Evolutionary conservation across 345 rosid species (phyloP).

Genomic region (Syzygium jambos): DNA sequence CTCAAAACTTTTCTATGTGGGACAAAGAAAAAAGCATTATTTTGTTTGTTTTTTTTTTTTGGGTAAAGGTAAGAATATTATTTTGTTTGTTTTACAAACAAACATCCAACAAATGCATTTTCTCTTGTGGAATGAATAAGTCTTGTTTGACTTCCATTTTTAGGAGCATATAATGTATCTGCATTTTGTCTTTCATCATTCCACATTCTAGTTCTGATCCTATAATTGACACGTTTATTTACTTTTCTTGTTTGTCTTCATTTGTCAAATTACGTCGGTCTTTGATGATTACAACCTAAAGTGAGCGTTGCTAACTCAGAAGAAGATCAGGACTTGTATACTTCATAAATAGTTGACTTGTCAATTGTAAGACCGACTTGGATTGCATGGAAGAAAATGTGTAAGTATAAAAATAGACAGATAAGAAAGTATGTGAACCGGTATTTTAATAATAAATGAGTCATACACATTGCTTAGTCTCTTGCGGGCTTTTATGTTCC

Average conservation of each 20-base stretch:
- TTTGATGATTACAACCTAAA: background rate
- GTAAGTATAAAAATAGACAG: background rate
- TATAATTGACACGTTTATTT: background rate
- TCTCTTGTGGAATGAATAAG: background rate
- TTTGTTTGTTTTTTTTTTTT: too few species aligned
- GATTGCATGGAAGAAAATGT: background rate
- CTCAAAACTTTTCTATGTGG: too few species aligned
- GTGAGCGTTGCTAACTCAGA: background rate
- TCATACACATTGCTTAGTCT: background rate
- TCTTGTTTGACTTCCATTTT: background rate
- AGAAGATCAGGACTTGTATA: background rate
- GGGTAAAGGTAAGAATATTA: too few species aligned
- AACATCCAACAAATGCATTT: background rate
- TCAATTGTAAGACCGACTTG: background rate
- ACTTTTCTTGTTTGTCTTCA: background rate
- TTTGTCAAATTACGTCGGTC: background rate
- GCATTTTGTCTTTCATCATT: background rate
- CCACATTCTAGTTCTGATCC: background rate
- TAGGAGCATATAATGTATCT: background rate
- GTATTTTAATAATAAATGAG: background rate
- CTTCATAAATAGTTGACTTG: background rate
- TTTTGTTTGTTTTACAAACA: too few species aligned
- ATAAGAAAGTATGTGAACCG: background rate
- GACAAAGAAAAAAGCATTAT: too few species aligned
- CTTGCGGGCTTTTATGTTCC: background rate